These are phyloP conservation scores for Naganishia onofrii DNA, from an alignment of 768 basidiomycete species.

Conservation along the genomic window DNA sequence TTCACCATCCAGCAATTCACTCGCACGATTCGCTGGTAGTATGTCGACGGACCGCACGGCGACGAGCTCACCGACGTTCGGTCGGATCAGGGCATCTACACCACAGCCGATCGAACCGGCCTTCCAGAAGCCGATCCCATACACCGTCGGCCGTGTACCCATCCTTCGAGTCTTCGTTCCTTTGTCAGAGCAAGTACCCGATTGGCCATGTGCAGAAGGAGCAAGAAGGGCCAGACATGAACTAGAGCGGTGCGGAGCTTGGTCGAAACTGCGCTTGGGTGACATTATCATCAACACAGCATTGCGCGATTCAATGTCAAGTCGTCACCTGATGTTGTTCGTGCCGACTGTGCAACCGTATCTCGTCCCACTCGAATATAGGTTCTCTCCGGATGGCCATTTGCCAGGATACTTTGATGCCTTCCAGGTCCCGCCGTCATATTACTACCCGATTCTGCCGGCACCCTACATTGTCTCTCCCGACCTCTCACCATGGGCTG, in stretches of 20 bases:
- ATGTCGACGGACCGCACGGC: constrained; percentile 15
- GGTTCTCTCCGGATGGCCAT: constrained; percentile 38
- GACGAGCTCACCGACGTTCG: constrained; percentile 26
- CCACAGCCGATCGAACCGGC: constrained; percentile 38
- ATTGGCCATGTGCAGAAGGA: constrained; percentile 50
- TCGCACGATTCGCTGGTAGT: constrained; percentile 30
- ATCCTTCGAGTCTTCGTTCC: constrained; percentile 50
- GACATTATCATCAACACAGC: constrained; percentile 50
- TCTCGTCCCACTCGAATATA: constrained; percentile 48
- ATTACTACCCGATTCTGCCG: constrained; percentile 49
- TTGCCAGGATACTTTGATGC: constrained; percentile 48
- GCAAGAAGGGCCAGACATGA: constrained; percentile 40
- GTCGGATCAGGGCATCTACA: constrained; percentile 8
- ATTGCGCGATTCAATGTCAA: constrained; percentile 37
- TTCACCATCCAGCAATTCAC: constrained; percentile 24
- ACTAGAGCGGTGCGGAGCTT: constrained; percentile 49
- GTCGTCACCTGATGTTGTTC: constrained; percentile 46
- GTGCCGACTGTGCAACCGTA: constrained; percentile 45
- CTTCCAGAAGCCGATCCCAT: constrained; percentile 48
- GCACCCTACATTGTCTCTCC: constrained; percentile 47
- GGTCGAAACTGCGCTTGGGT: constrained; percentile 40
- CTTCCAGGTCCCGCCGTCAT: constrained; percentile 49
- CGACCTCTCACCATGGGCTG: constrained; percentile 46
- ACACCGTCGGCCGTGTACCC: constrained; percentile 41
- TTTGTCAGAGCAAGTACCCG: constrained; percentile 39